Evolutionary conservation across 257 asterid genomes (phyloP).

Genomic region (Coffea canephora): DNA sequence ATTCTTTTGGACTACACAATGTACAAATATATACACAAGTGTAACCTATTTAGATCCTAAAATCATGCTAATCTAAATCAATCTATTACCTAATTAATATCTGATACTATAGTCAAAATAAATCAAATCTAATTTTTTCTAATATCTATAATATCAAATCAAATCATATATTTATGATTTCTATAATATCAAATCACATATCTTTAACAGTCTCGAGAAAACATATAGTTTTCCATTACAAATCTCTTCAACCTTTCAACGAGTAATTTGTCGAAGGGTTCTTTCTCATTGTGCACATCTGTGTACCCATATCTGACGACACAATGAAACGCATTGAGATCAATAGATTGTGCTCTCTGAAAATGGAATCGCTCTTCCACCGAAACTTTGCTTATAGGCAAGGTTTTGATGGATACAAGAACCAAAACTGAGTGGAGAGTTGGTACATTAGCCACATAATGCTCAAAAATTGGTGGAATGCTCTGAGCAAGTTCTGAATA

Average conservation of each 20-base stretch:
- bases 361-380: conserved; percentile 49
- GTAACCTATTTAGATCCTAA: no score
- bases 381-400: conserved; percentile 49
- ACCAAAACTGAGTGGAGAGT: conserved; percentile 47
- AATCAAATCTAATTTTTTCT: no score
- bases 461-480: conserved; percentile 63
- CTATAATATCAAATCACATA: no score
- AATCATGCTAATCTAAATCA: no score
- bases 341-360: conserved; percentile 40
- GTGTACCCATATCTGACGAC: conserved; percentile 61
- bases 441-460: conserved; percentile 46
- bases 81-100: no score
- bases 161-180: no score
- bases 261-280: conserved; percentile 36
- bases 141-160: no score
- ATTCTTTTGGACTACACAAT: no score
- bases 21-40: no score
- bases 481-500: conserved; percentile 64
- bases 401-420: conserved; percentile 51
- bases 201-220: background rate
- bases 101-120: no score
- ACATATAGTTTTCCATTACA: conserved; percentile 17
- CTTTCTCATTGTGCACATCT: conserved; percentile 39
- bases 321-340: conserved; percentile 43
- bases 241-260: conserved; percentile 39